Conservation (phyloP, 768 basidiomycete species). For the Austroboletus festivus region DNA sequence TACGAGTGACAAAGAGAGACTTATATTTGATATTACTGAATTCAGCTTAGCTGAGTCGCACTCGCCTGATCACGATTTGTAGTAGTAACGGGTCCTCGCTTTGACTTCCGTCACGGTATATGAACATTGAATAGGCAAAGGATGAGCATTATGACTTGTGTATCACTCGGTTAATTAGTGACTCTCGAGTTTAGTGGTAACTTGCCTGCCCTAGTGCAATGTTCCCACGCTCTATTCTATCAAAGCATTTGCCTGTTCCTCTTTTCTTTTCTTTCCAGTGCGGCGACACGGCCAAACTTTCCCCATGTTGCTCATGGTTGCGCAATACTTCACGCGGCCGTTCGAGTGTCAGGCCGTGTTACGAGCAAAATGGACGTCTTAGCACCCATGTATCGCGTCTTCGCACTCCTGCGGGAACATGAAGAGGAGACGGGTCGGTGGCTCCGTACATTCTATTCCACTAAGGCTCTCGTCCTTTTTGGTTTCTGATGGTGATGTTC, state of each 20-base stretch:
- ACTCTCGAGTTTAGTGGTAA: too few relatives aligned
- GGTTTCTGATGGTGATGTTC: too few relatives aligned
- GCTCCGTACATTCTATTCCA: conserved; percentile 42
- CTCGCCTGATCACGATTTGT: too few relatives aligned
- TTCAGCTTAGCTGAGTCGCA: too few relatives aligned
- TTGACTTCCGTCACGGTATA: too few relatives aligned
- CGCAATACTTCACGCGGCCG: conserved; percentile 56
- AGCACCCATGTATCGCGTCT: conserved; percentile 69
- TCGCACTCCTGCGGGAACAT: conserved; percentile 25
- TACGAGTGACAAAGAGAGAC: too few relatives aligned
- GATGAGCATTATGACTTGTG: too few relatives aligned
- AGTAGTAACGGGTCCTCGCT: too few relatives aligned
- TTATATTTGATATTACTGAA: too few relatives aligned
- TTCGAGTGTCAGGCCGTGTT: conserved; percentile 90
- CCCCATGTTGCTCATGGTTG: conserved; percentile 91
- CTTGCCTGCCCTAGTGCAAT: conserved; percentile 24
- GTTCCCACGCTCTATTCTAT: conserved; percentile 13
- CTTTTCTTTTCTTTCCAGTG: conserved; percentile 49
- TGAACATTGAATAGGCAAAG: too few relatives aligned
- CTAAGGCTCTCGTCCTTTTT: too few relatives aligned
- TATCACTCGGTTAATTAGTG: too few relatives aligned
- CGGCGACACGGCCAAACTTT: conserved; percentile 77
- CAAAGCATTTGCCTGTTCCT: neutral
- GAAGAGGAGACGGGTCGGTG: conserved; percentile 76
- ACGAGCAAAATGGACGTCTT: conserved; percentile 74